Evolutionary conservation across 164 flowering plant genomes (phyloP).

Genomic region (Piper betle): DNA sequence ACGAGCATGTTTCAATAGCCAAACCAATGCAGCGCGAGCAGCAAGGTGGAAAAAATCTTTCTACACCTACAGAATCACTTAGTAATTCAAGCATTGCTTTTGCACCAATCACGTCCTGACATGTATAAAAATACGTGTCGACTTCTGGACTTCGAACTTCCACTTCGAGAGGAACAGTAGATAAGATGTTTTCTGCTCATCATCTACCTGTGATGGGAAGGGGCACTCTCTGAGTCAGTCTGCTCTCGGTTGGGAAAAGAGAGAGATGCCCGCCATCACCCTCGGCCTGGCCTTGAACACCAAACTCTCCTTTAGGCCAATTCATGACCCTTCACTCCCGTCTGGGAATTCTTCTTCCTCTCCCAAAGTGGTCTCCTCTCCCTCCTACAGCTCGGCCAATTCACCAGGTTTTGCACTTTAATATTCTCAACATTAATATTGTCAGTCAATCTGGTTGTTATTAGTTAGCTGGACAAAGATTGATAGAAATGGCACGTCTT

Average conservation of each 20-base stretch:
- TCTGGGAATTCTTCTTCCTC: background rate
- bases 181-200: no score
- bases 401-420: background rate
- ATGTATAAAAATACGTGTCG: no score
- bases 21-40: no score
- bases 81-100: no score
- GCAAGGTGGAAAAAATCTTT: background rate
- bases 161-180: no score
- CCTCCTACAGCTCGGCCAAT: background rate
- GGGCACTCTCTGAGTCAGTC: background rate
- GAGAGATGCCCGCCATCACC: background rate
- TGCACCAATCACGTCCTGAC: no score
- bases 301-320: background rate
- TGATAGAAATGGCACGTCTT: no score
- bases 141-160: no score
- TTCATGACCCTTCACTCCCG: background rate
- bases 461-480: no score
- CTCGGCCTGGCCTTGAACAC: background rate
- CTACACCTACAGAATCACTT: background rate
- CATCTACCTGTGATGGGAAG: no score
- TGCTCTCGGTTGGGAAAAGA: background rate
- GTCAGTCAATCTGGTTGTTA: no score
- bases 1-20: no score
- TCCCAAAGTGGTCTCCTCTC: background rate
- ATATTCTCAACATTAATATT: background rate